Evolutionary conservation across 208 protist species (phyloP).

Genomic region (Wallacemonas rigidus): DNA sequence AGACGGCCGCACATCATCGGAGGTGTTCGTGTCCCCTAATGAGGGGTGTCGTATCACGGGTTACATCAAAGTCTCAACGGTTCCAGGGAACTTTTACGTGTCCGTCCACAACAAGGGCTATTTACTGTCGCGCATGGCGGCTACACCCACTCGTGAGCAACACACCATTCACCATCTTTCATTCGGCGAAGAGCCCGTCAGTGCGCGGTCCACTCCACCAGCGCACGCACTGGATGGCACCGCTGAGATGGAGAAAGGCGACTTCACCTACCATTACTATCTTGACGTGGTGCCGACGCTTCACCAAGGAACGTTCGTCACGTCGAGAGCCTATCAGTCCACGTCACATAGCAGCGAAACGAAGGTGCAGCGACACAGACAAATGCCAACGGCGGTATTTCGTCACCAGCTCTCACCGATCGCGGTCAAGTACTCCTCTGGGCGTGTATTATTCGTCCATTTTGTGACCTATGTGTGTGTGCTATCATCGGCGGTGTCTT

Average conservation of each 20-base stretch:
- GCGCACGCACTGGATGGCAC: constrained; percentile 37
- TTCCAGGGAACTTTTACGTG: constrained; percentile 63
- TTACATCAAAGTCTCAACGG: constrained; percentile 46
- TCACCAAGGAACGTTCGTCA: constrained; percentile 37
- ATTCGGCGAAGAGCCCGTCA: constrained; percentile 24
- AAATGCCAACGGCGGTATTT: constrained; percentile 79
- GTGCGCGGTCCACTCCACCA: not conserved
- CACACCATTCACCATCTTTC: constrained; percentile 45
- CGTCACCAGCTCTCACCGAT: constrained; percentile 93
- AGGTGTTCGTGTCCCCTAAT: constrained; percentile 18
- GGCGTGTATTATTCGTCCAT: constrained; percentile 72
- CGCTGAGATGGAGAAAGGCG: constrained; percentile 2
- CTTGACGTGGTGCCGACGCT: constrained; percentile 54
- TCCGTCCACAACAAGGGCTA: constrained; percentile 43
- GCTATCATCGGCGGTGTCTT: constrained; percentile 95
- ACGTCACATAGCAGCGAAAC: constrained; percentile 27
- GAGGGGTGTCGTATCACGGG: constrained; percentile 47
- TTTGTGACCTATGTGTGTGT: constrained; percentile 94
- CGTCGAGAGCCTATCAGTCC: constrained; percentile 43
- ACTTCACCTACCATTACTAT: constrained; percentile 39
- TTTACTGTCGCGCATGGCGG: not conserved
- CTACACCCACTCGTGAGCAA: constrained; percentile 17
- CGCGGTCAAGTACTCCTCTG: constrained; percentile 73
- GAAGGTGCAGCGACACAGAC: not conserved
- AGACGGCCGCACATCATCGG: constrained; percentile 11